phyloP scores from a whole-genome alignment of 2,329 filamentous ascomycete genomes.

The Colletotrichum sp. region DNA sequence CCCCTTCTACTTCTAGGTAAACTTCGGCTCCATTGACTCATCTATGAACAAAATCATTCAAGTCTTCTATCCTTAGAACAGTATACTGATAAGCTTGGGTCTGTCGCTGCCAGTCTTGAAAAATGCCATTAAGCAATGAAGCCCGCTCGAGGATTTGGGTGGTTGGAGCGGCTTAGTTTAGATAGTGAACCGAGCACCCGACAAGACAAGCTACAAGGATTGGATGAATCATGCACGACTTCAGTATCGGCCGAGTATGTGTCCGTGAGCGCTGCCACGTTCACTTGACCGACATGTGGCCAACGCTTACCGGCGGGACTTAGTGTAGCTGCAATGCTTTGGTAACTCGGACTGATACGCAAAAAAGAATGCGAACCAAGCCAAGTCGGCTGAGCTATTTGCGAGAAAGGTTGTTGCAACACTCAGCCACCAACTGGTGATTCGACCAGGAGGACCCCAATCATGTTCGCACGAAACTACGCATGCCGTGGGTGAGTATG shows the following conservation, averaged over 20 bases:
- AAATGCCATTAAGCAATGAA: neutral
- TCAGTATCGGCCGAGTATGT: neutral
- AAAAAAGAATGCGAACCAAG: neutral
- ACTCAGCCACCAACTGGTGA: neutral
- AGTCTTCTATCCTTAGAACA: neutral
- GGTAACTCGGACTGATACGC: neutral
- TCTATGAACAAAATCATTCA: neutral
- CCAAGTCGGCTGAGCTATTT: neutral
- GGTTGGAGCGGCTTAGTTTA: neutral
- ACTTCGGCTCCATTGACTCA: neutral
- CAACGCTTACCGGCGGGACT: neutral
- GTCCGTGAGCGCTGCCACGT: neutral
- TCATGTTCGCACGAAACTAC: neutral
- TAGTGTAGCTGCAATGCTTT: neutral
- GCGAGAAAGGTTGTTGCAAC: neutral
- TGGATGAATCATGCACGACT: neutral
- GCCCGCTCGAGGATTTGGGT: neutral
- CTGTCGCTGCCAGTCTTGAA: neutral
- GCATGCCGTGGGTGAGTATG: neutral
- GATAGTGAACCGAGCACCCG: neutral
- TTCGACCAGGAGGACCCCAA: neutral
- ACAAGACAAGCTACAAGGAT: neutral
- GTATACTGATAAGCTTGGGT: neutral
- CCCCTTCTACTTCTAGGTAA: neutral
- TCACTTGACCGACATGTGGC: neutral